Base-by-base conservation (phyloP, 768 basidiomycete species). In the Rhodotorula graminis region DNA sequence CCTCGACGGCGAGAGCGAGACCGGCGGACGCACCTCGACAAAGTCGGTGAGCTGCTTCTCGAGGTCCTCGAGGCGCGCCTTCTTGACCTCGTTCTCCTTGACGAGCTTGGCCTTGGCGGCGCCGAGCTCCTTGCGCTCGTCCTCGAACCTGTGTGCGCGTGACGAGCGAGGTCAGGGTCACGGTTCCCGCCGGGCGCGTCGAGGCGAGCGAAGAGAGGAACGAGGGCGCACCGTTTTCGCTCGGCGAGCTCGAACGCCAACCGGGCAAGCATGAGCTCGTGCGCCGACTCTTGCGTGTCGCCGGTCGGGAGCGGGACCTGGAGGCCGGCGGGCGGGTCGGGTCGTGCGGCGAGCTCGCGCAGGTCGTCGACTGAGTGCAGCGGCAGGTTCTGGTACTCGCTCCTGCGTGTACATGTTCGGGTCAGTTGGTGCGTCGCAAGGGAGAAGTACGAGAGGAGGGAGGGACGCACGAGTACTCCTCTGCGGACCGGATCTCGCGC, bases 401-500 rank as follows among this genome's bases (percentile, higher is more conserved):
- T 92, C 31, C 92, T 93, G 73, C 40, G 23, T 46, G 19, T 23
- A 9, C 68, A 67, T 29, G 42, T 15, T 44, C 42, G 63, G 72
- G 58, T 66, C 56, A 57, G 44, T 57, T n/a, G n/a, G n/a, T n/a
- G 63, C 57, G 40, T 21, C 11, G 33, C 4, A 0, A 15, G 18
- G 27, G 23, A 15, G 31, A 33, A n/a, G 55, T 25, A 14, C n/a
- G n/a, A n/a, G n/a, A n/a, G n/a, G 37, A 53, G 47, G 31, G 31
- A 60, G 8, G 40, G 23, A 61, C 74, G 29, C n/a, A 79, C 77
- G 74, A 74, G 50, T 73, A 94, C 79, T 93, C 91, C 61, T 90
- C 86, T 81, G 92, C 94, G 80, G 93, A 92, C 77, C 91, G 90
- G 49, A 94, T 94, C 82, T 94, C 92, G 68, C 90, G 85, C 80